Evolutionary conservation across 1,284 basidiomycete species (phyloP), one percentile per base, ranked within the genome.

Genomic region (Ceratobasidium sp.): DNA sequence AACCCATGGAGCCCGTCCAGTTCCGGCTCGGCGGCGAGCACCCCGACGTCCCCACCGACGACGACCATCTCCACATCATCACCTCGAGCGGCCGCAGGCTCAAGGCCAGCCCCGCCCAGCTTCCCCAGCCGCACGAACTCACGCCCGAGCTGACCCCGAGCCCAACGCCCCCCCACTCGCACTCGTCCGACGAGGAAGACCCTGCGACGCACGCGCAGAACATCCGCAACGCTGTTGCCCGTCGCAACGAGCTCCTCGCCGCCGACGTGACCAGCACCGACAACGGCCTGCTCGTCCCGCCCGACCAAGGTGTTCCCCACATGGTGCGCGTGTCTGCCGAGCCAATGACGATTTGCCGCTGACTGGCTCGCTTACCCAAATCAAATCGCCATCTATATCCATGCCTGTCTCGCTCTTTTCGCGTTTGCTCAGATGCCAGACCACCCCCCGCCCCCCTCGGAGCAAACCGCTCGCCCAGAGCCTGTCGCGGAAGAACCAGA

Each of bases 1-100:
- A 72, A 29, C 68, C 68, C 31, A 72, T 72, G 68, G 56, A 72
- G 68, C 68, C 68, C 11, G 68, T 72, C 34, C 68, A 62, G 68
- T 72, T 72, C 58, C 39, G 58, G 43, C 68, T 72, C 54, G 58
- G 41, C 41, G n/a, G 58, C 29, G 68, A 72, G 53, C 66, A 58
- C 39, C 37, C 16, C 64, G 64, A 66, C 43, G 59, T 14, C 19
- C 22, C n/a, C 19, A 39, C n/a, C 14, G 59, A 24, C 39, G 59
- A 62, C 59, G 59, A 62, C 39, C 39, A 62, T 46, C 58, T 72
- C 24, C 56, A 72, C 29, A 72, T 72, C 31, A 49, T 72, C 31
- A 72, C 68, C 24, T 31, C 68, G 1, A 49, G 39, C 22, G 68
- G 68, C 27, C 56, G 56, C 27, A 48, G 8, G 14, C 54, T 72